Conservation (phyloP, 2,329 filamentous ascomycete species). For the Alternaria hordeiaustralica region DNA sequence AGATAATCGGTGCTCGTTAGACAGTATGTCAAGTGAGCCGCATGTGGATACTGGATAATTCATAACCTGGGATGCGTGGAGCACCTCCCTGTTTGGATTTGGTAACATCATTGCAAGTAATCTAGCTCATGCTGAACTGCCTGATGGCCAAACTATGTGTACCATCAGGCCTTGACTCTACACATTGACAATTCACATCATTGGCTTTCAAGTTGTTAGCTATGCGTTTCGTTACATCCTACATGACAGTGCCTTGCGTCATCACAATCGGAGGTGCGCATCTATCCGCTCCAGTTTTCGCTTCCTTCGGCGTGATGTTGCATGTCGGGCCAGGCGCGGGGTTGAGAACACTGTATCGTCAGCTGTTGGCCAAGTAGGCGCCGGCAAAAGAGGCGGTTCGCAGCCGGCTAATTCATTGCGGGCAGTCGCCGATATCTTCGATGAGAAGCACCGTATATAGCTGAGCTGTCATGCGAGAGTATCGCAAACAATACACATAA, state of each 20-base stretch:
- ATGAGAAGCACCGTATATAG: neutral
- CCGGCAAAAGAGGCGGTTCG: constrained; percentile 14
- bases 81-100: neutral
- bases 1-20: neutral
- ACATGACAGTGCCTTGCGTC: neutral
- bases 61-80: neutral
- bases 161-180: neutral
- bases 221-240: neutral
- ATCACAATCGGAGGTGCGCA: neutral
- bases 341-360: neutral
- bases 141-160: neutral
- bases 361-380: constrained; percentile 6
- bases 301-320: neutral
- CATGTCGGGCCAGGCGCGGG: neutral
- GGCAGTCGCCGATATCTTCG: neutral
- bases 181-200: neutral
- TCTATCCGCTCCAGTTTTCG: neutral
- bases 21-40: neutral
- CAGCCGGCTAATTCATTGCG: constrained; percentile 10
- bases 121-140: neutral
- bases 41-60: neutral
- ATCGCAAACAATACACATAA: neutral
- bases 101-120: neutral
- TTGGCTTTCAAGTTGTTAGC: neutral
- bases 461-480: neutral